Base-by-base conservation (phyloP, 1,284 basidiomycete genomes). In the Cystobasidium slooffiae region DNA sequence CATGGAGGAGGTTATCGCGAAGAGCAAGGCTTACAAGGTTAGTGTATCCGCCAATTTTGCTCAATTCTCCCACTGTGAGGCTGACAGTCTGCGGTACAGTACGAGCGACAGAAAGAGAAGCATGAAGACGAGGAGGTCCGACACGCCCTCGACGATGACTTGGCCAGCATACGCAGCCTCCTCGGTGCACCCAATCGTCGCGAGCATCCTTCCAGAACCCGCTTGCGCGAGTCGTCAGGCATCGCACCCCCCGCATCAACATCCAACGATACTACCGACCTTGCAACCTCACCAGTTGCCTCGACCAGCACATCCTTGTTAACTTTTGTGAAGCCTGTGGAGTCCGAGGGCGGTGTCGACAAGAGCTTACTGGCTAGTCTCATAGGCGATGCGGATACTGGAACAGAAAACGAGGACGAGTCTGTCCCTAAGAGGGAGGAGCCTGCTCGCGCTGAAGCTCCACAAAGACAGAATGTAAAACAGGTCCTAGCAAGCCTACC, bases 1-100 rank as follows among this genome's bases (percentile, higher is more conserved):
- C 76, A 99, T 99, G 97, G 88, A 91, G 0, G 97, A 99, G 83
- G 91, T 99, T 65, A 94, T 99, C 64, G 92, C 94, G 14, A 99
- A 99, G 84, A 96, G 93, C 84, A 99, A 99, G 83, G 88, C 89
- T 69, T 88, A 97, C 84, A 97, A 95, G 85, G 93, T 92, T 18
- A 9, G 68, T 53, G 18, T n/a, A 37, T 14, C 43, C 6, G 73
- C 37, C 18, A 46, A 39, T 46, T 0, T 59, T 16, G 39, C 12
- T 7, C 18, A 37, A 24, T 16, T 43, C 18, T 39, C 41, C 56
- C 3, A 31, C 56, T 31, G 39, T 41, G 41, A 7, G 56, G 8
- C 47, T 20, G 43, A n/a, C 47, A 6, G 6, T 37, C 24, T 6
- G n/a, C 31, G 39, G 20, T 69, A 47, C 66, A 97, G 93, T 84